phyloP scores from a whole-genome alignment of 495 filamentous ascomycete species.

The Acidiella bohemica region DNA sequence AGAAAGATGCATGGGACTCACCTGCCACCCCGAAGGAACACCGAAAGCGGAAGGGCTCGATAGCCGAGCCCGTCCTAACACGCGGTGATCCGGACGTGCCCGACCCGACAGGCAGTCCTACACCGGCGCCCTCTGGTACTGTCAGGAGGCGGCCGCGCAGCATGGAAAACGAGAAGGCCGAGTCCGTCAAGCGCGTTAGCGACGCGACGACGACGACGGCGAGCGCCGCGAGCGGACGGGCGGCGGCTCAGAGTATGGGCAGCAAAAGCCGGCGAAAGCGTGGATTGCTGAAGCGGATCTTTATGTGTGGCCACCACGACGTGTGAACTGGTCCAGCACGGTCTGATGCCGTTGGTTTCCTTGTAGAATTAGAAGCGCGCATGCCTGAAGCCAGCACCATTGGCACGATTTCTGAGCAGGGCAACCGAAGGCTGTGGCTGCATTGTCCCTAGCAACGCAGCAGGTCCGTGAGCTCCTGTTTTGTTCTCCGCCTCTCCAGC shows the following conservation, averaged over 20 bases:
- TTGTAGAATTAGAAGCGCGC: too few species aligned
- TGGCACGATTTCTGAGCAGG: too few species aligned
- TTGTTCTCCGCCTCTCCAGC: too few species aligned
- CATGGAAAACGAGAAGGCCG: neutral
- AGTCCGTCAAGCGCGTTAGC: neutral
- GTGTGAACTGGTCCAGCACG: too few species aligned
- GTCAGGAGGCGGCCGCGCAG: neutral
- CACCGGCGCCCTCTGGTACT: neutral
- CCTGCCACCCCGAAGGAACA: neutral
- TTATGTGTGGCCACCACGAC: too few species aligned
- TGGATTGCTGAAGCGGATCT: too few species aligned
- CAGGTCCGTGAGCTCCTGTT: too few species aligned
- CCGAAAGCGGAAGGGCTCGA: neutral
- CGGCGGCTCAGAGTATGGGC: neutral
- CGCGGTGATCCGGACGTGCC: neutral
- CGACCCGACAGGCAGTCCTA: neutral
- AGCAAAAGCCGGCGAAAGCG: too few species aligned
- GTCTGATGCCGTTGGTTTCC: too few species aligned
- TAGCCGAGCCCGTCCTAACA: neutral
- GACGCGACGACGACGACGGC: slow-evolving; percentile 1
- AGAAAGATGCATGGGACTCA: neutral
- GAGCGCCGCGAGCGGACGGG: neutral
- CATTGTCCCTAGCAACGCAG: too few species aligned
- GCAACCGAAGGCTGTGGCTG: too few species aligned
- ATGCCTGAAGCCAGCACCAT: too few species aligned